Evolutionary conservation across 371 early-diverging fungal genomes (phyloP), one percentile per base, ranked within the genome.

Genomic region (Lichtheimia corymbifera): DNA sequence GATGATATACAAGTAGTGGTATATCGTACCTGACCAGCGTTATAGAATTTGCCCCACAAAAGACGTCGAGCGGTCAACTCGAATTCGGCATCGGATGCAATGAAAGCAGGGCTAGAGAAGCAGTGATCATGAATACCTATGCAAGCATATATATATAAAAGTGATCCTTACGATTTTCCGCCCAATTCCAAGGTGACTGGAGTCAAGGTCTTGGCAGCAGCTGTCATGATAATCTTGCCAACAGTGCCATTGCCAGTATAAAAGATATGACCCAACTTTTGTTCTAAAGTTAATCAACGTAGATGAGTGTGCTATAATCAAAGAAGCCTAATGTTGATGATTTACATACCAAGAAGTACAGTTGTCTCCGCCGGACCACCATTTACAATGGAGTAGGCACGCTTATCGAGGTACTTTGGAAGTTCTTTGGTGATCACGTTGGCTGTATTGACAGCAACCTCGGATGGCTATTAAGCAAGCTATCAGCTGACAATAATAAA

Each of bases 171-270:
- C 77, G 77, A 75, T 73, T 93, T 95, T 42, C 95, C 95, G 61
- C 95, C 95, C 27, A 95, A 79, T 68, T 95, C 95, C 41, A 95
- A 78, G 14, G 91, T 87, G 20, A 91, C 87, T 17, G 91, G 87
- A 2, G 92, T 87, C 52, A 93, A 77, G 27, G 88, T 78, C 66
- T 91, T 87, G 25, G 91, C 88, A 11, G 94, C 95, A 12, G 92
- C 93, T 7, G 62, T 61, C 82, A 89, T 88, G 35, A 94, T 83
- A 41, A 94, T 82, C 61, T 77, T 86, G 40, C 92, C 98, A 42
- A 97, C 91, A 12, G 64, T 52, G 15, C 90, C 87, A 67, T 84
- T 89, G 59, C 98, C 98, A 4, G 98, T 97, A 74, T 91, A 97
- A 59, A 94, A 93, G 62, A 93, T 95, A 67, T 93, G 91, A 71